phyloP scores from a whole-genome alignment of 2,329 filamentous ascomycete genomes.

The Aspergillus fischeri region DNA sequence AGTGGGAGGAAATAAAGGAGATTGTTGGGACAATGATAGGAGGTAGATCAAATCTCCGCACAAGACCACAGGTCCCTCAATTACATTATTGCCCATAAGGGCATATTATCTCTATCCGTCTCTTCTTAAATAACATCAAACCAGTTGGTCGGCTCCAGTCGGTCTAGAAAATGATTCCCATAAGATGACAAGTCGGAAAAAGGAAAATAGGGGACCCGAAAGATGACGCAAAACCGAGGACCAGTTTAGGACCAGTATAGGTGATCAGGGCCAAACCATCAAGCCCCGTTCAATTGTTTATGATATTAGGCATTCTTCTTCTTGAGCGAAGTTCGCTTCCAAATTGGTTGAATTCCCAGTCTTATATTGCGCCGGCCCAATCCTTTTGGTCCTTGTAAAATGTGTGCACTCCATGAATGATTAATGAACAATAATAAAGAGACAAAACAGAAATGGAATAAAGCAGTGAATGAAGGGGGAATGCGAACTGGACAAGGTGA shows the following conservation, averaged over 20 bases:
- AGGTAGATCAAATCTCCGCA: neutral
- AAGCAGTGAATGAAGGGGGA: slow-evolving; percentile 1
- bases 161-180: slow-evolving; percentile 1
- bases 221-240: neutral
- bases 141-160: slow-evolving; percentile 3
- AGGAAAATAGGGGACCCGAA: neutral
- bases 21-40: neutral
- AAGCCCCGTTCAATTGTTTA: neutral
- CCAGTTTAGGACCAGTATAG: neutral
- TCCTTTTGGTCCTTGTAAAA: slow-evolving; percentile 11
- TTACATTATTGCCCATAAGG: slow-evolving; percentile 11
- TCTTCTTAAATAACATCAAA: slow-evolving; percentile 15
- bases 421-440: slow-evolving; percentile 6
- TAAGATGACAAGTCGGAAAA: neutral
- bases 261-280: neutral
- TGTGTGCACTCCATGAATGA: slow-evolving; percentile 22
- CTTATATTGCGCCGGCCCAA: slow-evolving; percentile 18
- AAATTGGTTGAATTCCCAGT: neutral
- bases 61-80: neutral
- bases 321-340: neutral
- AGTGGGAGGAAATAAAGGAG: neutral
- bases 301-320: neutral
- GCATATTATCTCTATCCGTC: slow-evolving; percentile 17
- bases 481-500: slow-evolving; percentile 1
- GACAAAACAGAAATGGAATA: slow-evolving; percentile 2